Evolutionary conservation across 768 basidiomycete genomes (phyloP), one percentile per base, ranked within the genome.

Genomic region (Agaricus subrufescens): DNA sequence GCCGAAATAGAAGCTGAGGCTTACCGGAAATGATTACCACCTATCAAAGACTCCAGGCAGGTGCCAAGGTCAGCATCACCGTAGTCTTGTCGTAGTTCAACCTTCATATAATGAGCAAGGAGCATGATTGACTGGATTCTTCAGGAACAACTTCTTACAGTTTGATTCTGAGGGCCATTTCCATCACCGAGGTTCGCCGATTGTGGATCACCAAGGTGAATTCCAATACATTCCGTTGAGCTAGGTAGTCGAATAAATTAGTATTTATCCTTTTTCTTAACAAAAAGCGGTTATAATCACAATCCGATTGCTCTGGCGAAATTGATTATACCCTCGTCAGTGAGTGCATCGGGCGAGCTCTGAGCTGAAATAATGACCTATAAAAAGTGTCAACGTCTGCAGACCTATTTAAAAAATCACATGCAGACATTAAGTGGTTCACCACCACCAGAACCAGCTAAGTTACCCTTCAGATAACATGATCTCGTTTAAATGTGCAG

Each of bases 171-270:
- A n/a, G 56, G 75, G 1, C 89, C 91, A 60, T 84, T 71, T 0
- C 91, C 91, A 60, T 95, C 93, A 1, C 92, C 92, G 2, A 94
- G 74, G 63, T 91, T 79, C 0, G 89, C 91, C 3, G 70, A 72
- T 63, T 94, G 92, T 23, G 79, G 76, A 30, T 69, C 73, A 1
- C 90, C 89, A 3, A 80, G 64, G 62, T 86, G 84, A 49, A 90
- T 82, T 0, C 89, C 91, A 6, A 93, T 70, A 62, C 88, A 92
- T 69, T 93, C 86, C 15, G 62, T 61, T 38, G 75, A 72, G 48
- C 65, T 64, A n/a, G 40, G 3, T 12, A 15, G 40, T 19, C 19
- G 19, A 19, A 19, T 19, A 19, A 0, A 34, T 34, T 34, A 34
- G 34, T 19, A 19, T 19, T 19, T 19, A 19, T 15, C 3, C 40